Evolutionary conservation across 139 green algal genomes (phyloP).

Genomic region (Chlorella sp.): DNA sequence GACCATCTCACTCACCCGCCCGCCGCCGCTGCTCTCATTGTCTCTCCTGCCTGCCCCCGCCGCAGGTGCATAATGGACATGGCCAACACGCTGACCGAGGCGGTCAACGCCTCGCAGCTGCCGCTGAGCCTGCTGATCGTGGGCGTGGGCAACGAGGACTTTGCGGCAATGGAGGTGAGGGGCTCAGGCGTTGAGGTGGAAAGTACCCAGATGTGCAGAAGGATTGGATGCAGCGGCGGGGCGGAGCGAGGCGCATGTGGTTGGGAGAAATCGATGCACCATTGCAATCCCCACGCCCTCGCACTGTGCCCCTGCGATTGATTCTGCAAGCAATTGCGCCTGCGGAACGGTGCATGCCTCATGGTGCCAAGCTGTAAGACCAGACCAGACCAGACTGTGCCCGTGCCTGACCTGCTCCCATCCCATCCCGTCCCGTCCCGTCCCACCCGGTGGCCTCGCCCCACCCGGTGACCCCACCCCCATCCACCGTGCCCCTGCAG

Average conservation of each 20-base stretch:
- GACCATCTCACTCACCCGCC: too few relatives aligned
- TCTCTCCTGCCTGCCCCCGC: not conserved
- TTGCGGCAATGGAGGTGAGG: slow-evolving; percentile 40
- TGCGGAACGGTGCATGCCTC: not conserved
- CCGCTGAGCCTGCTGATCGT: slow-evolving; percentile 64
- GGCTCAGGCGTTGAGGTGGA: not conserved
- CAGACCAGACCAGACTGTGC: not conserved
- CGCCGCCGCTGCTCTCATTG: too few relatives aligned
- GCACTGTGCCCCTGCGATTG: too few relatives aligned
- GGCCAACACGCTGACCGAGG: slow-evolving; percentile 27
- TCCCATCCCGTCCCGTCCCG: too few relatives aligned
- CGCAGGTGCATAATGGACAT: slow-evolving; percentile 54
- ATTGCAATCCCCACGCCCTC: too few relatives aligned
- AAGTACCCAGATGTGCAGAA: too few relatives aligned
- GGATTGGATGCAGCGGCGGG: not conserved
- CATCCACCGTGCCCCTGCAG: not conserved
- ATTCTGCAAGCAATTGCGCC: not conserved
- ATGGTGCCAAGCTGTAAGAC: too few relatives aligned
- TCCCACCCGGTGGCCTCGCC: not conserved
- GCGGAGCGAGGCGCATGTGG: not conserved
- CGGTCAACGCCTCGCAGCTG: slow-evolving; percentile 43
- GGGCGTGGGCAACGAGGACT: slow-evolving; percentile 52
- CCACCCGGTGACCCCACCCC: not conserved
- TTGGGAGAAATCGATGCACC: not conserved
- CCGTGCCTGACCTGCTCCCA: not conserved